Base-by-base conservation (phyloP, 1,284 basidiomycete genomes). In the Kwoniella shivajii region DNA sequence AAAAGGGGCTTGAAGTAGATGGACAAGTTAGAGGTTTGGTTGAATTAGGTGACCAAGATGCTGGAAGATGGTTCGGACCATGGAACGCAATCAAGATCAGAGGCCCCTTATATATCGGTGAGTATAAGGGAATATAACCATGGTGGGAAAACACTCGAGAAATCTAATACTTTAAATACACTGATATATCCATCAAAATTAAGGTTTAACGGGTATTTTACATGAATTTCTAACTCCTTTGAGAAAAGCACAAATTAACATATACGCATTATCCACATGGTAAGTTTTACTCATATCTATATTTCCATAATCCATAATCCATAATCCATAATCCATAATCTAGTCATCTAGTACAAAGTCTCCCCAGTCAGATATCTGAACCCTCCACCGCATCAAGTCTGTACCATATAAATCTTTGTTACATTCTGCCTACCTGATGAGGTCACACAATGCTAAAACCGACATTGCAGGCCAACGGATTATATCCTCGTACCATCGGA, bases 221-320 rank as follows among this genome's bases (percentile, higher is more conserved):
- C 79, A 82, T 43, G 81, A 81, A 41, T 80, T 88, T 44, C 81
- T 84, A 1, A 76, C 77, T 18, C 84, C 86, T 11, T 73, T 88
- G 44, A 84, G 84, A 70, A 69, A 75, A 18, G 83, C 82, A 6
- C 74, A 76, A 41, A 77, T 88, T 0, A 82, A 82, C 0, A 81
- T 89, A 5, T 88, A 86, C 68, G 84, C 82, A 10, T 61, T 86
- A 27, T 88, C 86, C 10, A 88, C 87, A n/a, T 89, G 85, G 86
- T 86, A 63, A 63, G 80, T 69, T 30, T 14, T 39, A 29, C 38
- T 29, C 45, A 31, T n/a, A n/a, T n/a, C n/a, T n/a, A n/a, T n/a
- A n/a, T n/a, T n/a, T n/a, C n/a, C n/a, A n/a, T n/a, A n/a, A n/a
- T n/a, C n/a, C n/a, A n/a, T n/a, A n/a, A n/a, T n/a, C n/a, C n/a